Evolutionary conservation across 2,329 filamentous ascomycete genomes (phyloP), one percentile per base, ranked within the genome.

Genomic region (Aspergillus brunneoviolaceus): DNA sequence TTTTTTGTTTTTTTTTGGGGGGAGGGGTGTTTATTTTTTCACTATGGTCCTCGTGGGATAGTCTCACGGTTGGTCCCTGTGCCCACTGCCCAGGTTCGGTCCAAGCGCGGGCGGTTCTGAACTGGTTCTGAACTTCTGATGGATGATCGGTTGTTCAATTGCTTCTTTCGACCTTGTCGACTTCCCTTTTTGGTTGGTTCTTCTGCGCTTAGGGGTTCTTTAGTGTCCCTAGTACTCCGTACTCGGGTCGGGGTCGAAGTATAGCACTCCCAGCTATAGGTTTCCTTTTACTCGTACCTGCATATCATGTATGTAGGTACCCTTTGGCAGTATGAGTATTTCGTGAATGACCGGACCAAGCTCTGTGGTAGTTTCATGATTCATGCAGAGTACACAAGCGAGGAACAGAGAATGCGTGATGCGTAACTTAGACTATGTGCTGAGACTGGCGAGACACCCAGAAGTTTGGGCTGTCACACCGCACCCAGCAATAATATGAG

Each of bases 141-240:
- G 14, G 33, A 66, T 63, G 64, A 66, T 63, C 65, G 51, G 61
- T 64, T 59, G 52, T 31, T 62, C 61, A 48, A 27, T 60, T 66
- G 57, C 60, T 64, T 47, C 52, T 63, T 63, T 61, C 12, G 59
- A 51, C 29, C 35, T 27, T 51, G 23, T 58, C 55, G 55, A 31
- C 29, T 48, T 16, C 19, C 21, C 49, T 11, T 54, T 52, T 45
- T 9, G 16, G 39, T 45, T 45, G 14, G 39, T 19, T 45, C 39
- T 19, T 45, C 39, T 45, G 16, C 39, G 16, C 39, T n/a, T 45
- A 16, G 39, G 39, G 39, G 39, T 45, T 19, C 16, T 45, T n/a
- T 16, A 19, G 39, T 45, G 5, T 16, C 16, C 10, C 33, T 35
- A 12, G 9, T 12, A 9, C 14, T 7, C 39, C 6, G 7, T 12